Conservation (phyloP, 2,329 filamentous ascomycete genomes). For the Aspergillus felis region DNA sequence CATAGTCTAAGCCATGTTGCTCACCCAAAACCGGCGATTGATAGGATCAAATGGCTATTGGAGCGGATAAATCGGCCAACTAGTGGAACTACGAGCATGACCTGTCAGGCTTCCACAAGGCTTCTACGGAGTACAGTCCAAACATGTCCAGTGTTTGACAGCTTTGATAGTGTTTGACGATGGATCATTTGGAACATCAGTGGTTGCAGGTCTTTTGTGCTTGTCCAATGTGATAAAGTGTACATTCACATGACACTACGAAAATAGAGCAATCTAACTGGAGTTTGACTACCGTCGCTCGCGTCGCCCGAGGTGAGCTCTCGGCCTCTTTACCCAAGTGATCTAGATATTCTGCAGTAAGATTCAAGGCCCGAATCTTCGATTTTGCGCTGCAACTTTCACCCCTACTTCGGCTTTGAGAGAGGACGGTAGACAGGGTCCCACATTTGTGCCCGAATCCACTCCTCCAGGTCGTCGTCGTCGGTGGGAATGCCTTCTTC, state of each 20-base stretch:
- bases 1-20: not conserved
- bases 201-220: not conserved
- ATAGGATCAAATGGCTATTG: not conserved
- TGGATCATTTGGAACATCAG: too few relatives aligned
- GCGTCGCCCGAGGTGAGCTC: not conserved
- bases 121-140: not conserved
- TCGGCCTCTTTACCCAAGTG: not conserved
- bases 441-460: conserved; percentile 44
- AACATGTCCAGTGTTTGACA: not conserved
- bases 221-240: not conserved
- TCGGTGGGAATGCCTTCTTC: conserved; percentile 60
- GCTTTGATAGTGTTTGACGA: not conserved
- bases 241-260: not conserved
- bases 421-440: conserved; percentile 35
- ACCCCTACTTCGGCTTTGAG: conserved; percentile 6
- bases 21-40: not conserved
- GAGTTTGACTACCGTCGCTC: not conserved
- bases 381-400: not conserved
- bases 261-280: not conserved
- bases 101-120: not conserved
- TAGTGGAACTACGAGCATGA: not conserved
- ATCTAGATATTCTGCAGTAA: not conserved
- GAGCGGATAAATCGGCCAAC: not conserved
- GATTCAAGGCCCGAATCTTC: not conserved
- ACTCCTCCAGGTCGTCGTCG: conserved; percentile 33